phyloP scores from a whole-genome alignment of 1,284 basidiomycete genomes.

The Cystobasidiaceae sp. region DNA sequence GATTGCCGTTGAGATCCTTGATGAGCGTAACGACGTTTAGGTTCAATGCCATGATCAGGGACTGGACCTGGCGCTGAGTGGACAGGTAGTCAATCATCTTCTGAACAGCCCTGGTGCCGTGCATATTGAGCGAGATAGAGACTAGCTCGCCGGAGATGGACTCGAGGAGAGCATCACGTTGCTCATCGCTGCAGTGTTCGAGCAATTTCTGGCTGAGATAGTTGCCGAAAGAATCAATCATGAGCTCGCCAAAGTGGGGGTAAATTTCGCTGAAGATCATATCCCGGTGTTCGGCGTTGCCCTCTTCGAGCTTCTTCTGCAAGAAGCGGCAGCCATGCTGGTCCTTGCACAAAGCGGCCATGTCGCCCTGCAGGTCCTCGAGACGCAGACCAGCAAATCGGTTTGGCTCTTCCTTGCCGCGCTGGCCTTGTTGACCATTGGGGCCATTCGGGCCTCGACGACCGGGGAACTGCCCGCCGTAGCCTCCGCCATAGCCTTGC shows the following conservation, averaged over 20 bases:
- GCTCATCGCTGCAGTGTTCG: constrained; percentile 96
- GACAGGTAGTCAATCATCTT: constrained; percentile 99
- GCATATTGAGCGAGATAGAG: constrained; percentile 98
- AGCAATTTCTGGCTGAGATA: constrained; percentile 98
- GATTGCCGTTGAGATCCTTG: constrained; percentile 99
- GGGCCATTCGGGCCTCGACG: constrained; percentile 18
- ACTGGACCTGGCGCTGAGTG: constrained; percentile 93
- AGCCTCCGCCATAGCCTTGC: constrained; percentile 3
- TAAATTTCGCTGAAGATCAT: constrained; percentile 99
- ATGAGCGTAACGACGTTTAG: constrained; percentile 98
- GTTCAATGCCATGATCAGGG: constrained; percentile 93
- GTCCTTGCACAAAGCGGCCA: constrained; percentile 90
- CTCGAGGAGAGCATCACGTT: constrained; percentile 94
- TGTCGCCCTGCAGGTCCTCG: constrained; percentile 92
- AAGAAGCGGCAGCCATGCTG: constrained; percentile 98
- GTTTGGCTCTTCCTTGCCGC: constrained; percentile 61
- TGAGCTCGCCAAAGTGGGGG: constrained; percentile 93
- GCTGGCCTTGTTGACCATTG: not conserved
- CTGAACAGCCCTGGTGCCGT: constrained; percentile 97
- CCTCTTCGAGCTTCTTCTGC: constrained; percentile 98
- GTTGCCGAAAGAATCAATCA: constrained; percentile 99
- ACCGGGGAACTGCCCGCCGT: constrained; percentile 10
- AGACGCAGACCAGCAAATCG: constrained; percentile 89
- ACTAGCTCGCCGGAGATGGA: constrained; percentile 95
- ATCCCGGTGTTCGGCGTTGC: constrained; percentile 86